Evolutionary conservation across 768 basidiomycete genomes (phyloP).

Genomic region (Boletus fagicola): DNA sequence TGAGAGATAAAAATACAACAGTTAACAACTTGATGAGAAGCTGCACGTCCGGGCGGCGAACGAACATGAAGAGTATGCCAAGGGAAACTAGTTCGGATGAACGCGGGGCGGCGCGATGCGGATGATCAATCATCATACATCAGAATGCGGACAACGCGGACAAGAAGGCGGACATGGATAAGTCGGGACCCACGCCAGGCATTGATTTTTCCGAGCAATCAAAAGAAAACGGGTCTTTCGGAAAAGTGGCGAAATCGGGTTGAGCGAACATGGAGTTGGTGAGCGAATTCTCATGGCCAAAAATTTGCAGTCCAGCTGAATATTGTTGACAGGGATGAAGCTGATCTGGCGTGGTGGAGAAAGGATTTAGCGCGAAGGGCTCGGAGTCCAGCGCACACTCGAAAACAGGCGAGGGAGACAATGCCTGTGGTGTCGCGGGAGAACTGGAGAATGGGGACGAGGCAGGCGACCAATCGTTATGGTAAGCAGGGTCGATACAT

Average conservation of each 20-base stretch:
- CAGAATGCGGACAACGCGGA: conserved; percentile 32
- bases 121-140: conserved; percentile 3
- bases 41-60: conserved; percentile 1
- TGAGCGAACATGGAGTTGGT: conserved; percentile 16
- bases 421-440: conserved; percentile 42
- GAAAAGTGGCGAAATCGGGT: conserved; percentile 22
- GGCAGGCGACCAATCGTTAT: conserved; percentile 39
- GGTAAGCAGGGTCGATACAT: conserved; percentile 42
- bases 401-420: conserved; percentile 30
- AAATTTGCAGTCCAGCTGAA: conserved; percentile 20
- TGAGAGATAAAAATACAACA: conserved; percentile 30
- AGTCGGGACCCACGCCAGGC: conserved; percentile 24
- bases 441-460: conserved; percentile 46
- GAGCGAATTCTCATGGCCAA: conserved; percentile 15
- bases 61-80: conserved; percentile 4
- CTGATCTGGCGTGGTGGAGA: conserved; percentile 14
- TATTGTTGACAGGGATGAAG: conserved; percentile 22
- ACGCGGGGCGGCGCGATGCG: conserved; percentile 5
- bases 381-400: conserved; percentile 25
- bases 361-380: conserved; percentile 20
- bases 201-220: conserved; percentile 25
- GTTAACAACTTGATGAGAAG: conserved; percentile 9
- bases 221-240: conserved; percentile 27
- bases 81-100: conserved; percentile 5
- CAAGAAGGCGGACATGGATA: conserved; percentile 34